Base-by-base conservation (phyloP, 169 alveolate genomes). In the Cytauxzoon felis region DNA sequence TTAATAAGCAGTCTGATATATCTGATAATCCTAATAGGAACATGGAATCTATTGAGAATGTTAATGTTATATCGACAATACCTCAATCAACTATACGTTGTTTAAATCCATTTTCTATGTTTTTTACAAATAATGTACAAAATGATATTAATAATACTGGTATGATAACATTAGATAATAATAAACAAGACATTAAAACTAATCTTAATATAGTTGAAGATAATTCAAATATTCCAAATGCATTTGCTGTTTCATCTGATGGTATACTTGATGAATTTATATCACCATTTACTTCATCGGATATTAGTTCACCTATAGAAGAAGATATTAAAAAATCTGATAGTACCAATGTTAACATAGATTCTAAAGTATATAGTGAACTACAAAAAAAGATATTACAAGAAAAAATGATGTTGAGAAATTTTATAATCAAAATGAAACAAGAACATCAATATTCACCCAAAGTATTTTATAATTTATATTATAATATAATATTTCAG, bases 331-430 rank as follows among this genome's bases (percentile, higher is more conserved):
- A 38, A 18, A 50, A 5, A 7, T 21, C 27, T 3, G 7, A 33
- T 49, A 13, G 19, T 5, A 33, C 40, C 18, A 24, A 43, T 24
- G 30, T 24, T 16, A 58, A n/a, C 11, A 5, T 1, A 3, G 18
- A 1, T 1, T 19, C 68, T 1, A 43, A 58, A 5, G 30, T 42
- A 45, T 58, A 58, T 27, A 62, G 49, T 18, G 80, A 63, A 5
- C 43, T 76, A 47, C 87, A 86, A 79, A 73, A 53, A 33, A 78
- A 86, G 47, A 48, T 86, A 50, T 41, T 53, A 34, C 84, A 56
- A 32, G 89, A 86, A 47, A 86, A 86, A 51, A 45, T 59, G 11
- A 86, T 80, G 61, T 69, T 86, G 48, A 69, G 91, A 27, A 78
- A 69, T 41, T 61, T 80, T 53, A 80, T 86, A 70, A 49, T 86